Conservation (phyloP, 2,329 filamentous ascomycete genomes). For the Salinomyces thailandicus region DNA sequence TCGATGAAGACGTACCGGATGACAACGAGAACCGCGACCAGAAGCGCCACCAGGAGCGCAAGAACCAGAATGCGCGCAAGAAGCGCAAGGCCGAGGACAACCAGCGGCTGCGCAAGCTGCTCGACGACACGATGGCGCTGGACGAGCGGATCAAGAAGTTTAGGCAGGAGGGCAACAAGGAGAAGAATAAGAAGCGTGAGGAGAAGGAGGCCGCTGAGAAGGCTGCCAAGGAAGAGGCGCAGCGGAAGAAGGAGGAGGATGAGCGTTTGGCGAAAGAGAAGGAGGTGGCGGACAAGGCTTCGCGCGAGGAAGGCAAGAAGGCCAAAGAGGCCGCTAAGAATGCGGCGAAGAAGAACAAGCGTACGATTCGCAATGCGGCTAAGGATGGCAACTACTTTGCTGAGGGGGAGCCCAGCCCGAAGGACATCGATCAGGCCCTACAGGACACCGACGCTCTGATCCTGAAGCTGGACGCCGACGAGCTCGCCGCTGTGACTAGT, state of each 20-base stretch:
- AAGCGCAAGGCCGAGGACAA: constrained; percentile 99
- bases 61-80: constrained; percentile 94
- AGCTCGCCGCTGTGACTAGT: constrained; percentile 71
- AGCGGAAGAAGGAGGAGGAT: constrained; percentile 73
- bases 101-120: constrained; percentile 73
- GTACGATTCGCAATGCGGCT: constrained; percentile 81
- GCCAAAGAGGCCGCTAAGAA: constrained; percentile 98
- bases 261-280: constrained; percentile 70
- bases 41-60: constrained; percentile 95
- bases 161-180: constrained; percentile 78
- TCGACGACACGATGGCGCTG: constrained; percentile 72
- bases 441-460: constrained; percentile 80
- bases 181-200: constrained; percentile 89
- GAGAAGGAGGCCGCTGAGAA: constrained; percentile 90
- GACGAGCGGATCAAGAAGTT: constrained; percentile 98
- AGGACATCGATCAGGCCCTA: constrained; percentile 73
- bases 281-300: constrained; percentile 74
- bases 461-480: constrained; percentile 78
- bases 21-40: constrained; percentile 99
- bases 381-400: constrained; percentile 98
- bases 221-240: constrained; percentile 73
- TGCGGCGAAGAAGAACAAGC: constrained; percentile 99
- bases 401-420: constrained; percentile 55
- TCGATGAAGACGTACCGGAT: constrained; percentile 96
- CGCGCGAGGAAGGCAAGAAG: constrained; percentile 82